Percentiles rank a stretch among this genome's conserved stretches.
These are phyloP conservation scores for Geosmithia putterillii DNA, from an alignment of 2,329 filamentous ascomycete species.

Conservation along the genomic window DNA sequence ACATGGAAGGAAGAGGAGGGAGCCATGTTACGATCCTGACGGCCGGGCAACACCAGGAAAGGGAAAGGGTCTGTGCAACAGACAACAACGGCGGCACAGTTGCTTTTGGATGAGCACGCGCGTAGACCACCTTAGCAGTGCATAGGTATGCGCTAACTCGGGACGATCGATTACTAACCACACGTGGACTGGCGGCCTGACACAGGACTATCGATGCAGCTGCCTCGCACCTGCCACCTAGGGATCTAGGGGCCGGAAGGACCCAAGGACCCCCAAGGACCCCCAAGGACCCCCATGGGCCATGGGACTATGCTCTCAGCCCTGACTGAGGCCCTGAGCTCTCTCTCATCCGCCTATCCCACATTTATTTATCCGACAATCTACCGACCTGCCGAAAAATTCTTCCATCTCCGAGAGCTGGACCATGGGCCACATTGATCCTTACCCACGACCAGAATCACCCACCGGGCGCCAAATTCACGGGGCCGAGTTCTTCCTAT, in stretches of 20 bases:
- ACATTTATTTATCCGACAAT: not conserved
- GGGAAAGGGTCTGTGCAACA: not conserved
- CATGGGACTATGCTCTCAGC: no score
- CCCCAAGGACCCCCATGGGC: no score
- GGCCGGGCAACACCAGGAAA: not conserved
- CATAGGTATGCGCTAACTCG: no score
- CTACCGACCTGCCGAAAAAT: constrained; percentile 5
- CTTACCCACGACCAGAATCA: constrained; percentile 5
- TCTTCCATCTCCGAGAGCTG: constrained; percentile 10
- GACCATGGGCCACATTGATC: constrained; percentile 3
- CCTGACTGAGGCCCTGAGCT: no score
- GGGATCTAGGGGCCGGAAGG: no score
- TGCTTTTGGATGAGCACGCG: not conserved
- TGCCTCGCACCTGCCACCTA: no score
- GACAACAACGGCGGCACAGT: no score
- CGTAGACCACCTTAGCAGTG: not conserved
- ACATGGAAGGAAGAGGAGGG: not conserved
- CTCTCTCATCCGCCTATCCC: no score
- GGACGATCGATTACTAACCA: no score
- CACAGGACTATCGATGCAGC: no score
- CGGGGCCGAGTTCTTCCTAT: constrained; percentile 33
- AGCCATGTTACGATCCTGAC: not conserved
- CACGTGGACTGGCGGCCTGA: no score
- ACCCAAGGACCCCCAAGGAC: no score
- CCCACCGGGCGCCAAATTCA: constrained; percentile 3